Percentiles rank a stretch among this genome's conserved stretches.
Conservation (phyloP, 371 early-diverging fungal species). For the Mucor piriformis region DNA sequence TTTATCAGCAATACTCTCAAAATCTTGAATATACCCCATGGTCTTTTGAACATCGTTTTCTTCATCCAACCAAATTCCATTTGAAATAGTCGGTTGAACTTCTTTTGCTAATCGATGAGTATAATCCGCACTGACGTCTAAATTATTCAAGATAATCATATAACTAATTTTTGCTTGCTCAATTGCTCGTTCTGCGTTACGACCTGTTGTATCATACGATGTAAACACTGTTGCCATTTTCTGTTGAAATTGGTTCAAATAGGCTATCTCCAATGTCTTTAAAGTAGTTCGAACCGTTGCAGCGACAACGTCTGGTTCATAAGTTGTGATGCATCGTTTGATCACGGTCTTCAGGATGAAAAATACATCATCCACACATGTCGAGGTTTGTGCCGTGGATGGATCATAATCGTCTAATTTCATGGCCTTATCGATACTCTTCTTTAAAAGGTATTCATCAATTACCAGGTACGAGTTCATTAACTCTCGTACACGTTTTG, state of each 20-base stretch:
- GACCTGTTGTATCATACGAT: constrained; percentile 41
- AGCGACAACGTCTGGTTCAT: constrained; percentile 67
- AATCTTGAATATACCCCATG: constrained; percentile 46
- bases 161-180: constrained; percentile 61
- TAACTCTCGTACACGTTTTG: constrained; percentile 64
- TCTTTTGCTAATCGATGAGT: constrained; percentile 69
- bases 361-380: constrained; percentile 92
- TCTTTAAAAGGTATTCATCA: constrained; percentile 75
- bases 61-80: constrained; percentile 44
- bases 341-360: constrained; percentile 84
- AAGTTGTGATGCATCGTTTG: constrained; percentile 72
- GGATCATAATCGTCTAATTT: constrained; percentile 60
- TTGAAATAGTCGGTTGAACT: constrained; percentile 56
- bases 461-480: constrained; percentile 73
- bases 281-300: constrained; percentile 65
- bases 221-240: constrained; percentile 61
- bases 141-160: constrained; percentile 83
- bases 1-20: constrained; percentile 60
- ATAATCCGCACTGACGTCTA: constrained; percentile 81
- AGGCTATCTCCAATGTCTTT: constrained; percentile 68
- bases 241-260: constrained; percentile 65
- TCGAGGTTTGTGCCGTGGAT: constrained; percentile 71
- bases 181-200: constrained; percentile 33
- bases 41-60: constrained; percentile 57
- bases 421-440: constrained; percentile 76